These are phyloP conservation scores for Trebouxiophyceae sp. DNA, from an alignment of 163 green algal species.

Conservation along the genomic window DNA sequence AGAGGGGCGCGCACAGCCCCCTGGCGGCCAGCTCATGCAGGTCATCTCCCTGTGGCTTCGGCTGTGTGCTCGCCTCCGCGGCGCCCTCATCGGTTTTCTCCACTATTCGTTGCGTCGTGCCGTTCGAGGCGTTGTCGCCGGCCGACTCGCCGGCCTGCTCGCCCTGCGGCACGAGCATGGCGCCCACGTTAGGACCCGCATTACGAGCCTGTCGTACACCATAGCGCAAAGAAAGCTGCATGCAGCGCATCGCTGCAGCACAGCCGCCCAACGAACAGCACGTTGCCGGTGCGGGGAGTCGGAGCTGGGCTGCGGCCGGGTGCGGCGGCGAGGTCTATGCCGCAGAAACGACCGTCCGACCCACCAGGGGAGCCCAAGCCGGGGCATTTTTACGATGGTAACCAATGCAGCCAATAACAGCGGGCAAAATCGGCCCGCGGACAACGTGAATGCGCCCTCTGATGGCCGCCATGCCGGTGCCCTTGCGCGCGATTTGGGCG, in stretches of 20 bases:
- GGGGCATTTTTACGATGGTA: too few species aligned
- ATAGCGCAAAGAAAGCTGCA: neutral
- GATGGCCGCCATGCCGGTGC: too few species aligned
- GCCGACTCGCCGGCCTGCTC: neutral
- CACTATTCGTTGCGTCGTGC: neutral
- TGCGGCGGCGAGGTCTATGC: neutral
- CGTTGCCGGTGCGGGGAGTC: neutral
- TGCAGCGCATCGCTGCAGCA: neutral
- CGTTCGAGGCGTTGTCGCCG: neutral
- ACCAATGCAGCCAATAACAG: too few species aligned
- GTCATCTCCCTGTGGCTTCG: neutral
- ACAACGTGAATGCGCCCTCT: too few species aligned
- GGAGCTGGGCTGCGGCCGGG: neutral
- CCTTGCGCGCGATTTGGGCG: too few species aligned
- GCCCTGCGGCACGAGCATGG: neutral
- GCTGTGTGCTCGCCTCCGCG: slow-evolving; percentile 3
- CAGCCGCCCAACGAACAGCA: neutral
- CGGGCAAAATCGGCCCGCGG: too few species aligned
- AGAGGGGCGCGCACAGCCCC: slow-evolving; percentile 5
- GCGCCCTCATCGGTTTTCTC: neutral
- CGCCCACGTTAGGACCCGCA: too few species aligned
- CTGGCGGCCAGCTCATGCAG: neutral
- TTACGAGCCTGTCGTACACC: too few species aligned
- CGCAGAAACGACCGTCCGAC: neutral
- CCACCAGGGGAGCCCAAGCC: too few species aligned